Percentiles rank a stretch among this genome's conserved stretches.
Evolutionary conservation across 2,329 filamentous ascomycete genomes (phyloP).

Genomic region (Geosmithia putterillii): DNA sequence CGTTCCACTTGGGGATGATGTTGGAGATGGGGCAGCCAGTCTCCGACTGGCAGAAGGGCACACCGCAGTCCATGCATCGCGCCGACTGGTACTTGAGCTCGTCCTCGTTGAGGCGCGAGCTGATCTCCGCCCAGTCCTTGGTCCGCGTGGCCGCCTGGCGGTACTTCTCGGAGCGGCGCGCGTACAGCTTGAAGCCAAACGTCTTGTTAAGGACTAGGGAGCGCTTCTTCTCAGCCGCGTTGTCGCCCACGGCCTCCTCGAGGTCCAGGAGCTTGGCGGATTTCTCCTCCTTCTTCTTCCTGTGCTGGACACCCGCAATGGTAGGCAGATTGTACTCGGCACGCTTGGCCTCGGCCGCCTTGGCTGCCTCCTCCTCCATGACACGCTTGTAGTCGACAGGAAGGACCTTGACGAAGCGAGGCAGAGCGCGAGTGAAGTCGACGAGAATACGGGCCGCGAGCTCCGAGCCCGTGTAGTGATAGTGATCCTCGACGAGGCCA

Average conservation of each 20-base stretch:
- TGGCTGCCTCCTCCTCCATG: constrained; percentile 71
- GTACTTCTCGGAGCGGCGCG: constrained; percentile 87
- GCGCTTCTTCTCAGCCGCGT: constrained; percentile 76
- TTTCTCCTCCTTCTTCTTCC: constrained; percentile 58
- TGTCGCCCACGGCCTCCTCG: constrained; percentile 80
- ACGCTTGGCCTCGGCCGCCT: constrained; percentile 75
- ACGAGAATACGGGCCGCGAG: constrained; percentile 82
- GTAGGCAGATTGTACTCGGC: constrained; percentile 71
- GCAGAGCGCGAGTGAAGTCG: constrained; percentile 88
- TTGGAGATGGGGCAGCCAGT: constrained; percentile 93
- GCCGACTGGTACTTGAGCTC: constrained; percentile 95
- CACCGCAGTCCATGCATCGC: constrained; percentile 97
- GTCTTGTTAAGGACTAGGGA: constrained; percentile 96
- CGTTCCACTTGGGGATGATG: constrained; percentile 96
- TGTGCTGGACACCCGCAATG: constrained; percentile 51
- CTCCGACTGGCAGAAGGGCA: constrained; percentile 95
- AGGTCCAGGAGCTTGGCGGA: constrained; percentile 66
- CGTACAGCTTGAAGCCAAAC: constrained; percentile 93
- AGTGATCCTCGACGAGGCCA: constrained; percentile 88
- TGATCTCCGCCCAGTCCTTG: constrained; percentile 90
- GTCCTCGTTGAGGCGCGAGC: constrained; percentile 76
- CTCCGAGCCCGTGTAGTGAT: constrained; percentile 96
- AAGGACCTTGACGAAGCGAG: constrained; percentile 85
- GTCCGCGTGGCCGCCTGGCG: constrained; percentile 71
- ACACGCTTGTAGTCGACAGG: constrained; percentile 96